Percentiles rank a stretch among this genome's conserved stretches.
phyloP scores from a whole-genome alignment of 768 basidiomycete genomes.

The button mushroom (Agaricus bisporus) region DNA sequence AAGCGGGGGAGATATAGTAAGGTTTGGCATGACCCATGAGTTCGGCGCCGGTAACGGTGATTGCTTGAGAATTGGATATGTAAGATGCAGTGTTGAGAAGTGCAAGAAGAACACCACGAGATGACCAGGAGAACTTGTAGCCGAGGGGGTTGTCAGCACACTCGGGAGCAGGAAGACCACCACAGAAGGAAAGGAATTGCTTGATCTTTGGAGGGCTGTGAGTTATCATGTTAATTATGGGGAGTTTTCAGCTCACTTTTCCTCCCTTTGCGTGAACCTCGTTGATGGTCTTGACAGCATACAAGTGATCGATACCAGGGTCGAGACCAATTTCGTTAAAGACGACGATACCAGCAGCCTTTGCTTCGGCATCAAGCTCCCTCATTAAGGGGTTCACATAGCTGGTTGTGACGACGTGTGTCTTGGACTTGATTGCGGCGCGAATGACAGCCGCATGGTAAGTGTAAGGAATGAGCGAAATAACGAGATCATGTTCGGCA shows the following conservation, averaged over 20 bases:
- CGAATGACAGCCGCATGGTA: constrained; percentile 87
- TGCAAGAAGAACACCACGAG: constrained; percentile 91
- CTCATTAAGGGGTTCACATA: constrained; percentile 92
- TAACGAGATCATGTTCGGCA: constrained; percentile 85
- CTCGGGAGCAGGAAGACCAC: constrained; percentile 90
- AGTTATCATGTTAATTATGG: background rate
- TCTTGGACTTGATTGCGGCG: constrained; percentile 84
- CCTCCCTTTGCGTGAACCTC: constrained; percentile 95
- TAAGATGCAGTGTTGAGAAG: constrained; percentile 87
- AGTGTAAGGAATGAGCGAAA: constrained; percentile 95
- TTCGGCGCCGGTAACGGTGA: constrained; percentile 68
- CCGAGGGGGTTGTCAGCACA: constrained; percentile 92
- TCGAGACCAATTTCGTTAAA: constrained; percentile 98
- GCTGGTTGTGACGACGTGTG: constrained; percentile 92
- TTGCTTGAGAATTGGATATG: constrained; percentile 56
- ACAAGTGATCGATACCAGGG: constrained; percentile 91
- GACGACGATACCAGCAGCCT: constrained; percentile 86
- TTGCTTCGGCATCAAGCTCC: constrained; percentile 73
- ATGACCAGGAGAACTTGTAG: constrained; percentile 99
- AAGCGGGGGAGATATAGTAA: constrained; percentile 93
- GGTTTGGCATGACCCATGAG: constrained; percentile 90
- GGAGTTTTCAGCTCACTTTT: constrained; percentile 49
- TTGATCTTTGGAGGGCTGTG: constrained; percentile 54
- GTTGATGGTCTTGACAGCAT: constrained; percentile 88
- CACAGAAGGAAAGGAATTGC: constrained; percentile 91